phyloP scores from a whole-genome alignment of 768 basidiomycete species.

The Mycena pura region DNA sequence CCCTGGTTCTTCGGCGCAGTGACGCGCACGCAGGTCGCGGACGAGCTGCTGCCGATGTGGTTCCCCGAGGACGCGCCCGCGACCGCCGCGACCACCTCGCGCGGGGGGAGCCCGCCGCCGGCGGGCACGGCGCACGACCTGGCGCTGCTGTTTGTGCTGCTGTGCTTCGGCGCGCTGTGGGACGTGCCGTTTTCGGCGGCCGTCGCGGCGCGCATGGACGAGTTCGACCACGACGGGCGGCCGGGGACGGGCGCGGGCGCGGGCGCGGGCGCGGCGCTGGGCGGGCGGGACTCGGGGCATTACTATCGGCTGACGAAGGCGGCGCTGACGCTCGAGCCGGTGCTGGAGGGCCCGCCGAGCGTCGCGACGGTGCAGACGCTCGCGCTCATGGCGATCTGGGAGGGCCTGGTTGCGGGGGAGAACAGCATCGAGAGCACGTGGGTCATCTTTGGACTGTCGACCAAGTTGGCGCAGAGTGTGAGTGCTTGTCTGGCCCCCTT shows the following conservation, averaged over 20 bases:
- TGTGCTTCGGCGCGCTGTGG: slow-evolving; percentile 67
- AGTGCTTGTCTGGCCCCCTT: slow-evolving; percentile 38
- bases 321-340: slow-evolving; percentile 69
- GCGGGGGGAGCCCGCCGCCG: too few relatives aligned
- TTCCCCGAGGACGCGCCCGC: slow-evolving; percentile 56
- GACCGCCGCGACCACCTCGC: too few relatives aligned
- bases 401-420: slow-evolving; percentile 70
- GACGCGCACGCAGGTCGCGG: slow-evolving; percentile 64
- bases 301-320: slow-evolving; percentile 70
- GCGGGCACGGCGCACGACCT: slow-evolving; percentile 60
- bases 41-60: slow-evolving; percentile 71
- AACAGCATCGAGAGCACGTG: slow-evolving; percentile 75
- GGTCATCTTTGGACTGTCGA: slow-evolving; percentile 68
- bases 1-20: slow-evolving; percentile 84
- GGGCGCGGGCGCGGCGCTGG: not conserved
- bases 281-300: slow-evolving; percentile 42
- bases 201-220: not conserved
- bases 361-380: slow-evolving; percentile 73
- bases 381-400: slow-evolving; percentile 72
- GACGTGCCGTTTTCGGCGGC: slow-evolving; percentile 60
- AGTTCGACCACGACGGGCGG: not conserved
- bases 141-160: slow-evolving; percentile 65
- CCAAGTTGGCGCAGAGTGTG: slow-evolving; percentile 73
- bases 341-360: slow-evolving; percentile 74
- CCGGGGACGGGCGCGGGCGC: not conserved